Conservation (phyloP, 1,139 yeast genomes). For the Saccharomyces uvarum region DNA sequence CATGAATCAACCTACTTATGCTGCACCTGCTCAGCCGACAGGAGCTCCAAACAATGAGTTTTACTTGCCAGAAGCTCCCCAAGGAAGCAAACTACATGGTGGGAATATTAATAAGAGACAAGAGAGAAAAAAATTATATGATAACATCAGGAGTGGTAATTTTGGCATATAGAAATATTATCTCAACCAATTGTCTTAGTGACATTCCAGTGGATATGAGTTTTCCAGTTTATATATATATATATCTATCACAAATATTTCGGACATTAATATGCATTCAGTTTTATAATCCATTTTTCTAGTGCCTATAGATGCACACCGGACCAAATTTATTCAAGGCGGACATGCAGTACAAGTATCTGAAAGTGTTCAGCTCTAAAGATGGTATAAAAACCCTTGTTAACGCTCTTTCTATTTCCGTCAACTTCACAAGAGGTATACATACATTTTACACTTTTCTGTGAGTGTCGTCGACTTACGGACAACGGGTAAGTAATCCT, state of each 20-base stretch:
- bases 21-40: neutral
- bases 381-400: too few species aligned
- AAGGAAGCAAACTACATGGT: conserved; percentile 25
- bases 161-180: conserved; percentile 25
- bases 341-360: too few species aligned
- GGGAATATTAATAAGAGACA: conserved; percentile 22
- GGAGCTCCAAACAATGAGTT: neutral
- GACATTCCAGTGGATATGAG: neutral
- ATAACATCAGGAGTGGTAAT: conserved; percentile 30
- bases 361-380: too few species aligned
- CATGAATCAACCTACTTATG: neutral
- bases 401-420: too few species aligned
- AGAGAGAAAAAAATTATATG: conserved; percentile 27
- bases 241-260: neutral
- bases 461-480: neutral
- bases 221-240: neutral
- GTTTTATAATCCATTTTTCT: neutral
- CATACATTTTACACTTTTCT: neutral
- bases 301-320: too few species aligned
- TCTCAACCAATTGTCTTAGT: neutral
- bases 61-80: conserved; percentile 3
- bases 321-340: too few species aligned
- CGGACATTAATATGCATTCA: neutral
- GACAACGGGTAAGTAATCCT: neutral
- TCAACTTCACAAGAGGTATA: too few species aligned